phyloP scores from a whole-genome alignment of 805 yeast genomes.

The Wickerhamomyces canadensis region DNA sequence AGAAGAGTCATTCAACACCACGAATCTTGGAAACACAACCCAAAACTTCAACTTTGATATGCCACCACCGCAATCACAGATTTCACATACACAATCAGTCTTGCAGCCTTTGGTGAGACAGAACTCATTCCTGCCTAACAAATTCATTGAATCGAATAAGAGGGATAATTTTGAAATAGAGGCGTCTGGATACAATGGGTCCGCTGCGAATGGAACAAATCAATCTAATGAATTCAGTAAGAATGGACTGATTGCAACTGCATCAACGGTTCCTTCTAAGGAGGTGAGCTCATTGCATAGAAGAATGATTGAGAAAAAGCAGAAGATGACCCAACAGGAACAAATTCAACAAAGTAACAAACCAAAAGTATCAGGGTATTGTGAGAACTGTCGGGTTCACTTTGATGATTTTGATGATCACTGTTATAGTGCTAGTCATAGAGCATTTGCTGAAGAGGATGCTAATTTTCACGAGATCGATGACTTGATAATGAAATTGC shows the following conservation, averaged over 20 bases:
- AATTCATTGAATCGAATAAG: constrained; percentile 18
- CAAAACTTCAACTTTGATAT: constrained; percentile 1
- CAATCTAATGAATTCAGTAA: constrained; percentile 28
- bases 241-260: constrained; percentile 58
- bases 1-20: background rate
- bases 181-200: constrained; percentile 53
- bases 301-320: constrained; percentile 27
- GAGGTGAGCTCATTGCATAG: constrained; percentile 43
- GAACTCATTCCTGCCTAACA: constrained; percentile 13
- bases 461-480: constrained; percentile 75
- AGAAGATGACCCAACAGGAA: constrained; percentile 9
- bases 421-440: constrained; percentile 60
- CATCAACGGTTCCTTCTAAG: constrained; percentile 50
- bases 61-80: constrained; percentile 18
- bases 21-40: background rate
- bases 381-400: constrained; percentile 88
- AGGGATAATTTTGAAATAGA: constrained; percentile 45
- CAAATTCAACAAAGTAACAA: constrained; percentile 5
- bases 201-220: constrained; percentile 28
- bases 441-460: constrained; percentile 69
- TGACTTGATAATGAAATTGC: constrained; percentile 45
- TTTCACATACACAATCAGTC: background rate
- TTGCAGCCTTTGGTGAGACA: constrained; percentile 15
- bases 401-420: constrained; percentile 80
- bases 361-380: constrained; percentile 59